Evolutionary conservation across 2,329 filamentous ascomycete genomes (phyloP).

Genomic region (Aureobasidium zeae): DNA sequence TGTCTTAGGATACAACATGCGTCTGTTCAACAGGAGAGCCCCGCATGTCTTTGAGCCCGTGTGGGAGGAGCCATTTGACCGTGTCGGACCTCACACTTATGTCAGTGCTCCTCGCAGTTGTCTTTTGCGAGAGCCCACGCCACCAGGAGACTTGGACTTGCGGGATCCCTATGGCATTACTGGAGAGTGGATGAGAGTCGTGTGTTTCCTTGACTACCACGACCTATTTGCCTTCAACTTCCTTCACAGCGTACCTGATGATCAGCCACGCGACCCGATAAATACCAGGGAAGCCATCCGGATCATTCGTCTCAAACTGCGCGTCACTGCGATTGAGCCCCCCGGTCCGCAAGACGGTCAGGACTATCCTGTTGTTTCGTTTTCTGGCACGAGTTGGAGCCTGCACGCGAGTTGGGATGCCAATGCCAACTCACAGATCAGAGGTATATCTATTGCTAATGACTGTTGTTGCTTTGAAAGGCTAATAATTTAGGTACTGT

Average conservation of each 20-base stretch:
- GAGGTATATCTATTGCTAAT: slow-evolving; percentile 41
- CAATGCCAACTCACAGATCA: slow-evolving; percentile 57
- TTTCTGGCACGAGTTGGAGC: slow-evolving; percentile 52
- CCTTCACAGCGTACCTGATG: slow-evolving; percentile 28
- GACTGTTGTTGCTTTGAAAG: neutral
- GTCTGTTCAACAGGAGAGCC: slow-evolving; percentile 34
- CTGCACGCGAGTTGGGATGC: slow-evolving; percentile 58
- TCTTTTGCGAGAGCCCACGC: slow-evolving; percentile 5
- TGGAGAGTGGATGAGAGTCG: slow-evolving; percentile 58
- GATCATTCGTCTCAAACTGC: slow-evolving; percentile 59
- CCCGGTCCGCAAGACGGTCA: slow-evolving; percentile 51
- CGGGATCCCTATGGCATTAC: slow-evolving; percentile 61
- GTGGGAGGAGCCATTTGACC: slow-evolving; percentile 50
- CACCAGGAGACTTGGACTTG: slow-evolving; percentile 14
- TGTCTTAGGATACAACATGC: slow-evolving; percentile 55
- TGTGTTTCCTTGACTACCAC: slow-evolving; percentile 50
- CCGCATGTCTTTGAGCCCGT: slow-evolving; percentile 42
- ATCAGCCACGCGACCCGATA: slow-evolving; percentile 41
- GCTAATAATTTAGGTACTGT: slow-evolving; percentile 44
- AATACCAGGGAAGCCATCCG: slow-evolving; percentile 58
- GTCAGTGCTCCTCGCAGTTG: slow-evolving; percentile 19
- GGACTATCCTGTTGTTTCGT: slow-evolving; percentile 56
- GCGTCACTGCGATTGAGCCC: slow-evolving; percentile 50
- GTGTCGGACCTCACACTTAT: slow-evolving; percentile 42
- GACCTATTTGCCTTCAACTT: slow-evolving; percentile 70